These are phyloP conservation scores for Conticribra weissflogii DNA, from an alignment of 108 stramenopile genomes.

Conservation along the genomic window DNA sequence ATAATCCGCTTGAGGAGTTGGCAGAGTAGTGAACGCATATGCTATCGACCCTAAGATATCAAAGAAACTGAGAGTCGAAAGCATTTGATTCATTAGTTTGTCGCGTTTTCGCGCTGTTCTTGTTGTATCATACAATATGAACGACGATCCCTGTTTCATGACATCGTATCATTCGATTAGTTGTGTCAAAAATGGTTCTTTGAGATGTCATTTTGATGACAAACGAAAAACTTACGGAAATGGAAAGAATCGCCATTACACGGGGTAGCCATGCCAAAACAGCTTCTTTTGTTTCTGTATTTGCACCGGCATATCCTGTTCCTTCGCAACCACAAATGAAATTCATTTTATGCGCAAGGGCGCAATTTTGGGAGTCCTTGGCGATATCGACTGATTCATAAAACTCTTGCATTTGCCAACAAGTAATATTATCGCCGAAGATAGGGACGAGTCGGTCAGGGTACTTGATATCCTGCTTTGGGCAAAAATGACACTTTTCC, in stretches of 20 bases:
- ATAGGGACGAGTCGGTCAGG: no score
- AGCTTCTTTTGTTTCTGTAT: not conserved
- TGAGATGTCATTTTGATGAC: no score
- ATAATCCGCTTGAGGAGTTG: constrained; percentile 7
- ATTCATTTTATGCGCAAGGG: no score
- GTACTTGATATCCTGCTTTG: constrained; percentile 11
- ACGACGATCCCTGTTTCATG: not conserved
- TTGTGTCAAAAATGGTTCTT: no score
- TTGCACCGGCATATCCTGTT: constrained; percentile 21
- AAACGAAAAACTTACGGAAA: constrained; percentile 12
- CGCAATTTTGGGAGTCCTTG: no score
- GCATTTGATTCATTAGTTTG: constrained; percentile 14
- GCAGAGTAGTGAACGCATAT: constrained; percentile 17
- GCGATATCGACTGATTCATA: no score
- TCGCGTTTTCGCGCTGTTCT: not conserved
- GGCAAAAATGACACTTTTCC: constrained; percentile 1
- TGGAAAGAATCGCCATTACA: constrained; percentile 16
- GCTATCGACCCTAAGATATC: constrained; percentile 18
- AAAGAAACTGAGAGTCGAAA: not conserved
- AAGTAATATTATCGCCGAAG: no score
- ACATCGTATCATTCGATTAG: no score
- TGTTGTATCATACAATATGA: not conserved
- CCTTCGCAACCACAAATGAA: no score
- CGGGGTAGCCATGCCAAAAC: constrained; percentile 17
- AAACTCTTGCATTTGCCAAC: no score